Evolutionary conservation across 106 monocot genomes (phyloP).

Genomic region (Allium sativum): DNA sequence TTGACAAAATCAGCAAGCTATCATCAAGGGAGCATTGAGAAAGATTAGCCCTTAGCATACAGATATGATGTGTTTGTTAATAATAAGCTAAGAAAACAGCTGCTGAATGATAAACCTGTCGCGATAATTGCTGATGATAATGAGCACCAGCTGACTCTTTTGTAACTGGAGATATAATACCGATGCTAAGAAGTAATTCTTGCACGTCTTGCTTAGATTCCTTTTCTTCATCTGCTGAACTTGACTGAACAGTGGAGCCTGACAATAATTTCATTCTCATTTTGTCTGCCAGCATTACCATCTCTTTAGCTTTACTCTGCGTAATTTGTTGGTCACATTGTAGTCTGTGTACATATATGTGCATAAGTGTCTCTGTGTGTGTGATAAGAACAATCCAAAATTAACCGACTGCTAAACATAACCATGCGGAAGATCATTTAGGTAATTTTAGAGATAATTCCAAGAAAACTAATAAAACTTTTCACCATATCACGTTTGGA

Average conservation of each 20-base stretch:
- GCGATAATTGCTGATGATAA: slow-evolving; percentile 90
- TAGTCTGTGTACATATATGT: no score
- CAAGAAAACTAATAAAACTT: no score
- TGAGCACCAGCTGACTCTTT: slow-evolving; percentile 94
- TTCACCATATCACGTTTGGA: no score
- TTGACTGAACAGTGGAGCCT: slow-evolving; percentile 41
- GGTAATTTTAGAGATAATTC: no score
- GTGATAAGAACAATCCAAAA: no score
- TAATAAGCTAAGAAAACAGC: background rate
- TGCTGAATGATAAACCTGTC: slow-evolving; percentile 37
- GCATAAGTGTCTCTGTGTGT: no score
- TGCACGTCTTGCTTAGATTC: slow-evolving; percentile 97
- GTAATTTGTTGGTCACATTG: slow-evolving; percentile 5
- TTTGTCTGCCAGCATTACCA: slow-evolving; percentile 87
- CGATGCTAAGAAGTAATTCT: slow-evolving; percentile 91
- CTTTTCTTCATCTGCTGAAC: slow-evolving; percentile 71
- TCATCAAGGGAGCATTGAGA: slow-evolving; percentile 6
- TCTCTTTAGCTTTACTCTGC: slow-evolving; percentile 96
- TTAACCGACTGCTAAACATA: no score
- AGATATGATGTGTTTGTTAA: background rate
- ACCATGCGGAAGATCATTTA: no score
- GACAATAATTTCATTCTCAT: slow-evolving; percentile 72
- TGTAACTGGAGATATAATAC: slow-evolving; percentile 91
- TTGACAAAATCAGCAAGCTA: slow-evolving; percentile 93
- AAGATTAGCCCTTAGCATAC: background rate